Percentiles rank a stretch among this genome's conserved stretches.
These are phyloP conservation scores for Lachancea mirantina DNA, from an alignment of 805 yeast species.

Conservation along the genomic window DNA sequence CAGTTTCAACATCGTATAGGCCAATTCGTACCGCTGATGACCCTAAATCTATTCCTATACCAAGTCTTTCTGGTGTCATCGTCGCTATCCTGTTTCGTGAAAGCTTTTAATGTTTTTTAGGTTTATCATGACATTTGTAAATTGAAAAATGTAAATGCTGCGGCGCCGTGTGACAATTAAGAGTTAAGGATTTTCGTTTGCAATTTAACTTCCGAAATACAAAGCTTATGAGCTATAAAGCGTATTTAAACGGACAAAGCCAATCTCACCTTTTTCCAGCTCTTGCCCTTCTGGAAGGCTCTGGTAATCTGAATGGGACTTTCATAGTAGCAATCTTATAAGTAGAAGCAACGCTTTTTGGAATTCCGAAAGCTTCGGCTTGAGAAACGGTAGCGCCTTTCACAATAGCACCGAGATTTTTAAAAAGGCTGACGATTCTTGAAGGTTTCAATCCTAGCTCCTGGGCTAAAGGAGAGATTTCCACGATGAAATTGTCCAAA, in stretches of 20 bases:
- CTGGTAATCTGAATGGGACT: conserved; percentile 88
- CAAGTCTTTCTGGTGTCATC: too few relatives aligned
- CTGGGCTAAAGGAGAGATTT: conserved; percentile 72
- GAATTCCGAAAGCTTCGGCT: conserved; percentile 65
- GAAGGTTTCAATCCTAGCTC: conserved; percentile 79
- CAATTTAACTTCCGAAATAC: too few relatives aligned
- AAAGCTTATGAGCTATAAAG: too few relatives aligned
- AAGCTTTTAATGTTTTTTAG: too few relatives aligned
- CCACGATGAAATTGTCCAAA: conserved; percentile 67
- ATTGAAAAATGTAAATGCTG: too few relatives aligned
- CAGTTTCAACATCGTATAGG: conserved; percentile 15
- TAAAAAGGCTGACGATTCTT: conserved; percentile 58
- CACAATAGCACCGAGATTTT: conserved; percentile 74
- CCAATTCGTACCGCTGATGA: conserved; percentile 43
- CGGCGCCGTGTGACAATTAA: too few relatives aligned
- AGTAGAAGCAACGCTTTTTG: conserved; percentile 49
- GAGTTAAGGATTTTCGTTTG: too few relatives aligned
- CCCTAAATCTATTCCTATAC: conserved; percentile 46
- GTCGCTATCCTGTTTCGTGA: too few relatives aligned
- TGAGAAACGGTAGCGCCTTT: conserved; percentile 66
- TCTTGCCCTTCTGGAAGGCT: conserved; percentile 61
- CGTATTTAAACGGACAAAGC: too few relatives aligned
- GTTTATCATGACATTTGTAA: too few relatives aligned
- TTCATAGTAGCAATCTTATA: conserved; percentile 76
- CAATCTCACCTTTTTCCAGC: conserved; percentile 25